Evolutionary conservation across 805 yeast species (phyloP), one percentile per base, ranked within the genome.

Genomic region (Candida ficus): DNA sequence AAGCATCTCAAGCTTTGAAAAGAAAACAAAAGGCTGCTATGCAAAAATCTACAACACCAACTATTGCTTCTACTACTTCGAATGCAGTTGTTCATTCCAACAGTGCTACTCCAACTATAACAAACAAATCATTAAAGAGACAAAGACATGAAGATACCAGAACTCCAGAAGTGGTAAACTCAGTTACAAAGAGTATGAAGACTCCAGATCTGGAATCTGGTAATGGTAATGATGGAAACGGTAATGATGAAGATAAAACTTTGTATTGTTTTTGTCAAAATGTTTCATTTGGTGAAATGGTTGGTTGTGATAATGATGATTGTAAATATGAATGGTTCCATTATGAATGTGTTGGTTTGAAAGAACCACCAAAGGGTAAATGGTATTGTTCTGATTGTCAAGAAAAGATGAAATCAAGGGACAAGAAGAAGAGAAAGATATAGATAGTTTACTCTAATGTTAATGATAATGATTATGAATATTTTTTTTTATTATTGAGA

Each of bases 281-380:
- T 50, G 95, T 85, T 0, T 89, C 97, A 0, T 87, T 83, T 63
- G 99, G 99, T 19, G 87, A 82, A 53, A 91, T 91, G 99, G 87
- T 91, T 49, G 97, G 93, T 0, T 91, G 99, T 64, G 99, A 91
- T 58, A 85, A 88, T 47, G 83, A 83, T 19, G 80, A 83, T 52
- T 93, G 99, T 67, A 77, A 80, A 56, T 80, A 71, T 49, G 96
- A 88, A 59, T 91, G 98, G 98, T 91, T 91, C 65, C 99, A 93
- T 62, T 91, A 90, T 71, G 83, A 80, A 41, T 93, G 99, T 68
- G 96, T 91, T 31, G 95, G 95, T 1, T 67, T 91, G 44, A 80
- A 79, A 16, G 81, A 79, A 38, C 96, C 95, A 5, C 98, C 98
- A 3, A 78, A 80, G 54, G 95, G 93, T 16, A 83, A 84, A 35